Conservation (phyloP, 2,329 filamentous ascomycete genomes). For the Stemphylium lycopersici region DNA sequence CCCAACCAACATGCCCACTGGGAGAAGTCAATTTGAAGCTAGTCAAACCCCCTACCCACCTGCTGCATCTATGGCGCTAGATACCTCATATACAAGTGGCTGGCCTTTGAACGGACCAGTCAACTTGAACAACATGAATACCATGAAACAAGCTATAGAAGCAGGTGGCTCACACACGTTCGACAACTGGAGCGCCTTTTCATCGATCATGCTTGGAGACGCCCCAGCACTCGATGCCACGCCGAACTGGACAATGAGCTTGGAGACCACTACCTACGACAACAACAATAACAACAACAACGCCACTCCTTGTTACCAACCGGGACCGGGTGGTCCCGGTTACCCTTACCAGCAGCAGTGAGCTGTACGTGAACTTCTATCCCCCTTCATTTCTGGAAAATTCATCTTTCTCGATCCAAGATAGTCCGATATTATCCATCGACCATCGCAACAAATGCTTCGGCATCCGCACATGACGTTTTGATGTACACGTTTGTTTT, state of each 20-base stretch:
- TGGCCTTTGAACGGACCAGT: neutral
- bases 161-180: constrained; percentile 1
- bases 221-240: neutral
- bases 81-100: neutral
- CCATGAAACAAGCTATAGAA: constrained; percentile 3
- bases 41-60: neutral
- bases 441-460: neutral
- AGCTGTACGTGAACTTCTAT: neutral
- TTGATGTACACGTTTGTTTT: neutral
- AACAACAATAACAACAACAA: neutral
- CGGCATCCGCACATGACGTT: neutral
- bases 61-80: neutral
- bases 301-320: neutral
- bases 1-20: neutral
- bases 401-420: neutral
- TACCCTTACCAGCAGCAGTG: constrained; percentile 3
- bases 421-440: neutral
- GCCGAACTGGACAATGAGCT: neutral
- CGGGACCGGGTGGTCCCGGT: neutral
- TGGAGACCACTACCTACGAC: neutral
- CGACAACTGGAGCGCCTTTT: constrained; percentile 1
- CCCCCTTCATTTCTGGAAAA: neutral
- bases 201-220: constrained; percentile 1
- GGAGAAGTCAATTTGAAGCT: neutral
- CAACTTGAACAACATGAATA: neutral